phyloP scores from a whole-genome alignment of 305 asterid species.

The Euphrasia arctica region DNA sequence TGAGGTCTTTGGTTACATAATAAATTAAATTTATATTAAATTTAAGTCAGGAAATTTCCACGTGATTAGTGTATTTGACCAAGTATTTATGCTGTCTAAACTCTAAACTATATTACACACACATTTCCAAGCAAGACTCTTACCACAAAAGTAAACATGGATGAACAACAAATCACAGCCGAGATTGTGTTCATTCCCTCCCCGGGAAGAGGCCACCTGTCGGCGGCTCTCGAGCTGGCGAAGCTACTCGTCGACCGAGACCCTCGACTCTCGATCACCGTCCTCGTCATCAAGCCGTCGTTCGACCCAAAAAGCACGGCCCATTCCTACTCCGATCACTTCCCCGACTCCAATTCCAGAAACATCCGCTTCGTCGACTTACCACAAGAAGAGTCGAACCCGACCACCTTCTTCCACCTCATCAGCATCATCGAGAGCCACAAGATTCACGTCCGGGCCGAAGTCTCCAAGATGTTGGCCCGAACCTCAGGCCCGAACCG shows the following conservation, averaged over 20 bases:
- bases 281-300: constrained; percentile 29
- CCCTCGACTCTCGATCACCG: constrained; percentile 33
- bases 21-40: too few species aligned
- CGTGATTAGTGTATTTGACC: too few species aligned
- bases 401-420: not conserved
- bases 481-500: not conserved
- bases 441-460: constrained; percentile 20
- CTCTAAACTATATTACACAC: too few species aligned
- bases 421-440: constrained; percentile 18
- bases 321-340: not conserved
- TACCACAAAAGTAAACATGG: not conserved
- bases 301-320: not conserved
- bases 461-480: constrained; percentile 2
- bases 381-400: not conserved
- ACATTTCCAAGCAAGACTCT: too few species aligned
- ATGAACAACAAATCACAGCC: not conserved
- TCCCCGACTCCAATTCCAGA: constrained; percentile 20
- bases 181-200: constrained; percentile 40
- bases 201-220: constrained; percentile 39
- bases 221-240: constrained; percentile 32
- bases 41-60: too few species aligned
- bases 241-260: constrained; percentile 30
- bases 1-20: too few species aligned
- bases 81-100: too few species aligned
- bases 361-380: constrained; percentile 23